Evolutionary conservation across 2,329 filamentous ascomycete genomes (phyloP).

Genomic region (Zymoseptoria passerinii): DNA sequence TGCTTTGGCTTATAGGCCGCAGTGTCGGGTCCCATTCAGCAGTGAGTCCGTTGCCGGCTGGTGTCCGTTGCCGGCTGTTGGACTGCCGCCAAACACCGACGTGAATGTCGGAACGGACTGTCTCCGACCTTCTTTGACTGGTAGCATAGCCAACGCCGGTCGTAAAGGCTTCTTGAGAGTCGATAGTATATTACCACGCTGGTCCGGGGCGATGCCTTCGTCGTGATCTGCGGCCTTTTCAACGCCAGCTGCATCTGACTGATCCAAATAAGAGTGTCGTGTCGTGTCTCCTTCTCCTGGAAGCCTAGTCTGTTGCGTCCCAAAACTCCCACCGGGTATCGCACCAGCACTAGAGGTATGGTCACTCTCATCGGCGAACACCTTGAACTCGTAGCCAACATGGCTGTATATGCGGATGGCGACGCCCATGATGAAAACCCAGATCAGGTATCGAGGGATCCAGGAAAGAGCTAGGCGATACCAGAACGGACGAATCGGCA

Average conservation of each 20-base stretch:
- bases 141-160: not conserved
- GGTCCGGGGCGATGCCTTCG: slow-evolving; percentile 21
- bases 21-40: not conserved
- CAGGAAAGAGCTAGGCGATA: slow-evolving; percentile 60
- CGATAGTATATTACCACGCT: slow-evolving; percentile 5
- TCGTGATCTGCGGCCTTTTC: slow-evolving; percentile 15
- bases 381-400: slow-evolving; percentile 43
- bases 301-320: not conserved
- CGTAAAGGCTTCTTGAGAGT: not conserved
- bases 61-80: not conserved
- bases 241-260: slow-evolving; percentile 4
- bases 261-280: not conserved
- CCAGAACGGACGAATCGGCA: slow-evolving; percentile 61
- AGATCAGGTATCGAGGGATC: slow-evolving; percentile 65
- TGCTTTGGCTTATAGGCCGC: slow-evolving; percentile 10
- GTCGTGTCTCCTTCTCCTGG: not conserved
- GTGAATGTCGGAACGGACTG: slow-evolving; percentile 18
- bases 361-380: slow-evolving; percentile 29
- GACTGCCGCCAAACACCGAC: slow-evolving; percentile 10
- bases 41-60: not conserved
- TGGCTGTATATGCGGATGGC: slow-evolving; percentile 65
- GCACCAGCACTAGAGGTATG: slow-evolving; percentile 11
- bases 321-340: not conserved
- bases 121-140: slow-evolving; percentile 8
- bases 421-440: slow-evolving; percentile 54